Evolutionary conservation across 352 stramenopile species (phyloP), one percentile per base, ranked within the genome.

Genomic region (Aphanomyces euteiches): DNA sequence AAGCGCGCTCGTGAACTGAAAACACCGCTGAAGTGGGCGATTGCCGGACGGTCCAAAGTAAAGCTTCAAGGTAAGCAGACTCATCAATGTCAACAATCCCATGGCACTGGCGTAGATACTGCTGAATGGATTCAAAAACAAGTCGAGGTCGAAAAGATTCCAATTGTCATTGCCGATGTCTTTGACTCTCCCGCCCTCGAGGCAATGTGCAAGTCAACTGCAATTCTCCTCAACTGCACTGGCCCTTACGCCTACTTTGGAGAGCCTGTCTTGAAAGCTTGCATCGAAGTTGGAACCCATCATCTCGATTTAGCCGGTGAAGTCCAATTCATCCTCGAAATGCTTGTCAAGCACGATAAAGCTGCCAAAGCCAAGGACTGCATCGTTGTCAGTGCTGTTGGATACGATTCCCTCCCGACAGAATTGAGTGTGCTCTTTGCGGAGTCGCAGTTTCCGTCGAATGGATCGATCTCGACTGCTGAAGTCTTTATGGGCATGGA

Each of bases 241-340:
- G 60, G 60, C 13, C 60, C 60, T 21, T 67, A 40, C 37, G n/a
- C 21, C n/a, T 67, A 58, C 60, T 67, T 58, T 67, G 60, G 60
- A 7, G 60, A 67, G 60, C 60, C 43, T 34, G 60, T 67, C 5
- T 38, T 67, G 6, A 38, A 19, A 17, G 37, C 19, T 6, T 67
- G 60, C 60, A 40, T 67, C 15, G 17, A 34, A 7, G 17, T 4
- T 4, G 6, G 28, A 7, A 58, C 45, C 5, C 60, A 67, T 19
- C 56, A 67, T 37, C 21, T 67, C 6, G 60, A 67, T 19, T 56
- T 67, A 13, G 39, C 60, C 12, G 60, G 60, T 38, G 60, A 67
- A 40, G 60, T 34, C 13, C 45, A 67, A 15, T 63, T 63, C 56
- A 40, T 63, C n/a, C 56, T 63, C 6, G 56, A 63, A 5, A 63